Conservation (phyloP, 768 basidiomycete species). For the Zangia roseola region DNA sequence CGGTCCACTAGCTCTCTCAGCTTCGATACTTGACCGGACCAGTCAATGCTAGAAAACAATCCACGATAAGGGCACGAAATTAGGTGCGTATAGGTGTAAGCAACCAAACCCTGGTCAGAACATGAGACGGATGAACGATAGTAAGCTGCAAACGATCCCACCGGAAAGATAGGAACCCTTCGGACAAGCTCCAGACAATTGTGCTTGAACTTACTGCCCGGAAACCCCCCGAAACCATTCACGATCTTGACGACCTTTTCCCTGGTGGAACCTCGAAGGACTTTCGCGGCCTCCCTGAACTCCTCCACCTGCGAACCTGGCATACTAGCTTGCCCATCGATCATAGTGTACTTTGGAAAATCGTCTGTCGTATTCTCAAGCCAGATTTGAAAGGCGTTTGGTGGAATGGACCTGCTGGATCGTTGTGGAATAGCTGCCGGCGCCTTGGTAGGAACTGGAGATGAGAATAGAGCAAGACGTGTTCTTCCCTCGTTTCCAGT, state of each 20-base stretch:
- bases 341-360: slow-evolving; percentile 14
- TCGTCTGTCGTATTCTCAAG: neutral
- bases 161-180: slow-evolving; percentile 24
- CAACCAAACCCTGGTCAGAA: slow-evolving; percentile 23
- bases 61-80: slow-evolving; percentile 12
- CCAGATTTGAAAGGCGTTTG: slow-evolving; percentile 19
- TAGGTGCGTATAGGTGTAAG: slow-evolving; percentile 30
- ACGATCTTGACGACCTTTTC: slow-evolving; percentile 18
- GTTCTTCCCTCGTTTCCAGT: neutral
- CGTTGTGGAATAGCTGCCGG: neutral
- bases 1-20: slow-evolving; percentile 8
- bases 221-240: slow-evolving; percentile 13
- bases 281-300: slow-evolving; percentile 4
- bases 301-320: neutral
- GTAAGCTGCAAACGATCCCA: slow-evolving; percentile 6
- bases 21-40: slow-evolving; percentile 3
- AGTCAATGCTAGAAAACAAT: slow-evolving; percentile 9
- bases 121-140: slow-evolving; percentile 7
- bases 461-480: neutral
- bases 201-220: neutral
- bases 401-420: neutral
- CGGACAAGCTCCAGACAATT: slow-evolving; percentile 16
- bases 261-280: slow-evolving; percentile 14
- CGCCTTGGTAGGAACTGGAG: neutral
- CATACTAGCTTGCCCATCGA: slow-evolving; percentile 14